Evolutionary conservation across 1,284 basidiomycete genomes (phyloP), one percentile per base, ranked within the genome.

Genomic region (Limonomyces culmigenus): DNA sequence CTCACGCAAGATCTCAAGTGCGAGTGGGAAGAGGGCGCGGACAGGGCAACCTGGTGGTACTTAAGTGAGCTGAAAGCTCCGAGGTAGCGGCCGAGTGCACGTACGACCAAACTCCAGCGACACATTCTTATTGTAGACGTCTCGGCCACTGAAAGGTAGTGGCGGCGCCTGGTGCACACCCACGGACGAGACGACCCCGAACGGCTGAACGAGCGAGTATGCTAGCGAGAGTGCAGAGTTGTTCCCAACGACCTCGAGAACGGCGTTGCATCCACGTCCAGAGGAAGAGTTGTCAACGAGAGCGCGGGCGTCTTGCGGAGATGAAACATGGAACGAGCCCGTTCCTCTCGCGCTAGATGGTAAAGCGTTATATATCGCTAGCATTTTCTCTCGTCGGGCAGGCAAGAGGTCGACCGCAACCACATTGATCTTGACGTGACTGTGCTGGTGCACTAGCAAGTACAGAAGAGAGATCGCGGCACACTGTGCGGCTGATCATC

Each of bases 1-100:
- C 45, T 70, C 70, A 30, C 74, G 58, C 55, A 91, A 55, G 16
- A 89, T 54, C 46, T 78, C 71, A 29, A 83, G 62, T 0, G 83
- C 84, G 38, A 70, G 55, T 2, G 74, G 74, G 44, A 86, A 78
- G 65, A 87, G 75, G 1, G 78, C 72, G 12, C 77, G 67, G 5
- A 85, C 87, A 13, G 85, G 86, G 49, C 88, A 93, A 13, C 88
- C 67, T 6, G 88, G n/a, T n/a, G n/a, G n/a, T n/a, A n/a, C n/a
- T n/a, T n/a, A n/a, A n/a, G n/a, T n/a, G n/a, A n/a, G n/a, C n/a
- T n/a, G n/a, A n/a, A n/a, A n/a, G n/a, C n/a, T n/a, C n/a, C n/a
- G n/a, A n/a, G n/a, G n/a, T n/a, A n/a, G n/a, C n/a, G n/a, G n/a
- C n/a, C n/a, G n/a, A n/a, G n/a, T n/a, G n/a, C n/a, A n/a, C n/a